These are phyloP conservation scores for Barbatosphaeria neglecta DNA, from an alignment of 495 filamentous ascomycete genomes.

Conservation along the genomic window DNA sequence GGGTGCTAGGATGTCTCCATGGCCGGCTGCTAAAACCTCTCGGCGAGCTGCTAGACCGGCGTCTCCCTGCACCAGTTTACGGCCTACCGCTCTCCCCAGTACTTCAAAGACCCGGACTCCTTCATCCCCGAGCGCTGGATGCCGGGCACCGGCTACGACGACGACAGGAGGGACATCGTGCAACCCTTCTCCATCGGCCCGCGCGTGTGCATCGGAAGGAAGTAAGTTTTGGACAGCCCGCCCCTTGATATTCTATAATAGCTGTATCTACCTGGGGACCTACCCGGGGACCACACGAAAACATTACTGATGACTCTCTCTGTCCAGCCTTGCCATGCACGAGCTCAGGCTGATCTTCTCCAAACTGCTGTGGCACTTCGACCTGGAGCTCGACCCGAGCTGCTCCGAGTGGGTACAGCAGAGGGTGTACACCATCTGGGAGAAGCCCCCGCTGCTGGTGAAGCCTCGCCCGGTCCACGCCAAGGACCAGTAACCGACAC, in stretches of 20 bases:
- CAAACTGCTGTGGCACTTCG: not conserved
- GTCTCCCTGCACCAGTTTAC: constrained; percentile 41
- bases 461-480: not conserved
- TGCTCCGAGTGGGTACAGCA: not conserved
- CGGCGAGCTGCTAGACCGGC: not conserved
- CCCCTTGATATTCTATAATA: no score
- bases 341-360: not conserved
- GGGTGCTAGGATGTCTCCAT: not conserved
- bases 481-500: no score
- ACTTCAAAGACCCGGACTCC: constrained; percentile 47
- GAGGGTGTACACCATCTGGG: not conserved
- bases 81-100: constrained; percentile 62
- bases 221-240: no score
- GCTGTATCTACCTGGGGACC: no score
- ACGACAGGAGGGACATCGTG: constrained; percentile 51
- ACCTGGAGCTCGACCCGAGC: not conserved
- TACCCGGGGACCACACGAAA: not conserved
- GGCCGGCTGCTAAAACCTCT: not conserved
- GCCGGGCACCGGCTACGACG: not conserved
- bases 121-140: constrained; percentile 71
- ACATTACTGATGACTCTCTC: not conserved
- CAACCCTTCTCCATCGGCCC: constrained; percentile 33
- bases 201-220: constrained; percentile 16
- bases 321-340: not conserved
- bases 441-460: not conserved